Base-by-base conservation (phyloP, 2,329 filamentous ascomycete genomes). In the Bisporella sp. region DNA sequence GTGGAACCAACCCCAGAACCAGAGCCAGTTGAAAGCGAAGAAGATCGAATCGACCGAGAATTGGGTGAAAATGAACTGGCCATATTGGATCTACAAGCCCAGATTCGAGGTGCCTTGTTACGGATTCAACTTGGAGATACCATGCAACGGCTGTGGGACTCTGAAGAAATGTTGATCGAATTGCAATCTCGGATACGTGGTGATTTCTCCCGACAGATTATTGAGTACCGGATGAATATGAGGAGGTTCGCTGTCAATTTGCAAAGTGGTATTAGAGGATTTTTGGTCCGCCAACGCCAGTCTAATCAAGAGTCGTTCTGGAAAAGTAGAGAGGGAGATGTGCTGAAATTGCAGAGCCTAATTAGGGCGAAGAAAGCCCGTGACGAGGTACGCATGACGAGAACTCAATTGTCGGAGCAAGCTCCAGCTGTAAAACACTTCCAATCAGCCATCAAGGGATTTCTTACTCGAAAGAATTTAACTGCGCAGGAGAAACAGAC, bases 61-160 rank as follows among this genome's bases (percentile, higher is more conserved):
- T 70, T 99, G 4, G 77, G 74, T 11, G 90, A 95, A 60, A 85
- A 89, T 52, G 87, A 93, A 65, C 70, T 68, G 0, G 71, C 75
- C 4, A 82, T 97, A 41, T 61, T 82, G 13, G 92, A 97, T 53
- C 75, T 99, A 31, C 95, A 99, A 66, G 82, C 87, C 37, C 90
- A 96, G 65, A 79, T 91, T 6, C 81, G 89, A 51, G 93, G 92
- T 35, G 90, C 91, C 0, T 66, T 95, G 55, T 67, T 88, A 45
- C 81, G 93, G 49, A 76, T 96, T 64, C 77, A 77, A 49, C 79
- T 97, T 2, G 90, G 89, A 4, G 74, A 85, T 46, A 77, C 82
- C 49, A 97, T 99, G 93, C 87, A 96, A 62, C 71, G 80, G 41
- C 77, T 99, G 4, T 99, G 93, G 93, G 86, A 93, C 54, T 77